phyloP scores from a whole-genome alignment of 2,329 filamentous ascomycete species.

The Venturia asperata region DNA sequence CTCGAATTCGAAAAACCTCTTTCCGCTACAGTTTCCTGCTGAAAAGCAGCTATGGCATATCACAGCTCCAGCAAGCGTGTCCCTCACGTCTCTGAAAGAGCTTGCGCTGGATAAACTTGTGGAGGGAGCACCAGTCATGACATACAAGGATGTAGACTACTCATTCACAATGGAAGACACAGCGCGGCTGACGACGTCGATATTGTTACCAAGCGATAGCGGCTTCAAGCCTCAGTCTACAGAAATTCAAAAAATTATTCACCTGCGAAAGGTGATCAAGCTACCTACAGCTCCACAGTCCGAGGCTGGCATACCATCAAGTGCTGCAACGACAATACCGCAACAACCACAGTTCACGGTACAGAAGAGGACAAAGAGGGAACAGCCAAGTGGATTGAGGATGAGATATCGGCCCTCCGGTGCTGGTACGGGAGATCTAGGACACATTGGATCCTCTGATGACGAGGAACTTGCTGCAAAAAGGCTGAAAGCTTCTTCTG shows the following conservation, averaged over 20 bases:
- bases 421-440: conserved; percentile 40
- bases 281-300: conserved; percentile 40
- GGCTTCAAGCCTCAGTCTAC: conserved; percentile 44
- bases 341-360: conserved; percentile 37
- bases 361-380: conserved; percentile 47
- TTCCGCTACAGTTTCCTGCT: conserved; percentile 52
- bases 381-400: conserved; percentile 61
- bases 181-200: conserved; percentile 48
- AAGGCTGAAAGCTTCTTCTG: background rate
- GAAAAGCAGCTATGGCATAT: conserved; percentile 79
- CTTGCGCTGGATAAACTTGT: conserved; percentile 54
- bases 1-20: conserved; percentile 38
- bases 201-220: conserved; percentile 53
- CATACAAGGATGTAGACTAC: conserved; percentile 58
- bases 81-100: conserved; percentile 60
- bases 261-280: conserved; percentile 56
- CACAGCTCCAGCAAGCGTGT: conserved; percentile 61
- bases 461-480: conserved; percentile 28
- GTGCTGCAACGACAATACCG: conserved; percentile 25
- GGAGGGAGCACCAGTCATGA: conserved; percentile 50
- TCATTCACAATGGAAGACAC: conserved; percentile 49
- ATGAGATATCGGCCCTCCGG: conserved; percentile 63
- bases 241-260: conserved; percentile 52
- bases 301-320: conserved; percentile 33
- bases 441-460: conserved; percentile 37